phyloP scores from a whole-genome alignment of 306 rosid genomes.

The Lathyrus oleraceus region DNA sequence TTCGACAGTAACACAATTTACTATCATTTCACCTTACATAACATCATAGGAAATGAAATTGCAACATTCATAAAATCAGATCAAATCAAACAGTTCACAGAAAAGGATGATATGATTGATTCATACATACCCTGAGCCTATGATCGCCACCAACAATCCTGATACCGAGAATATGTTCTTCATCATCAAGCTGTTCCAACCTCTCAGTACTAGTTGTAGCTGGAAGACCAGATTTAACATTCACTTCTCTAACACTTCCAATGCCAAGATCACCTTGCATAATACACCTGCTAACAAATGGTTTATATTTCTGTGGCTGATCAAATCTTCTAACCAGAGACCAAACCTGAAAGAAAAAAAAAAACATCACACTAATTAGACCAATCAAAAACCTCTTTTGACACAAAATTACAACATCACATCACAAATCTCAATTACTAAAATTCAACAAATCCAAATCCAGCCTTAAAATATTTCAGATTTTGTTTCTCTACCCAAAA shows the following conservation, averaged over 20 bases:
- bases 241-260: conserved; percentile 90
- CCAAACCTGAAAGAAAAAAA: conserved; percentile 69
- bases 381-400: conserved; percentile 9
- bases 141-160: conserved; percentile 90
- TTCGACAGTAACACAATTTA: conserved; percentile 31
- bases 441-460: conserved; percentile 21
- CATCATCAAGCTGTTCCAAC: conserved; percentile 83
- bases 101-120: not conserved
- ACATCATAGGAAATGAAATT: not conserved
- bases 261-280: conserved; percentile 82
- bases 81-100: not conserved
- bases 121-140: conserved; percentile 66
- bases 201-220: conserved; percentile 94
- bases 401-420: conserved; percentile 12
- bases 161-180: conserved; percentile 82
- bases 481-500: not conserved
- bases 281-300: conserved; percentile 82
- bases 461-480: not conserved
- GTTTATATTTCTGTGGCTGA: conserved; percentile 90
- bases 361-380: conserved; percentile 17
- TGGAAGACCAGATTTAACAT: conserved; percentile 96
- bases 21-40: conserved; percentile 1
- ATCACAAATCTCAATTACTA: not conserved
- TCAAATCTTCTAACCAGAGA: conserved; percentile 94
- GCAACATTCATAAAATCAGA: not conserved